Evolutionary conservation across 352 stramenopile genomes (phyloP).

Genomic region (Pythium dissotocum): DNA sequence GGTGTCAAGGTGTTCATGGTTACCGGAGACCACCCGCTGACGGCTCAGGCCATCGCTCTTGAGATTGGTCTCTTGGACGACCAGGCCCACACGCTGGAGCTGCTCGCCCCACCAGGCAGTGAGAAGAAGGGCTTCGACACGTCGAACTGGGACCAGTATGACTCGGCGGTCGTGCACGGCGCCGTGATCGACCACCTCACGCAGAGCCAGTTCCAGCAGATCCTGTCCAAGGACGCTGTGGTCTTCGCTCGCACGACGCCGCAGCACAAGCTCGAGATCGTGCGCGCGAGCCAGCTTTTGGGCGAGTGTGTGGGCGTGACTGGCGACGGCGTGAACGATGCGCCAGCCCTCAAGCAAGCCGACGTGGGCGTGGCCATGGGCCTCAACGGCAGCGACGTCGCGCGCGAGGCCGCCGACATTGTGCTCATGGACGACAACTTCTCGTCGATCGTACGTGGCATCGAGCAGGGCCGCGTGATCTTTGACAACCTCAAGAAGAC

Average conservation of each 20-base stretch:
- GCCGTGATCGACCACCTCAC: conserved; percentile 34
- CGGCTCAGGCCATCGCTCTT: conserved; percentile 80
- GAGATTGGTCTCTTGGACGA: conserved; percentile 83
- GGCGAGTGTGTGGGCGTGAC: conserved; percentile 64
- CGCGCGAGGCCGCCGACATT: conserved; percentile 93
- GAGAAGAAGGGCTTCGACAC: conserved; percentile 13
- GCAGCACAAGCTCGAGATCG: conserved; percentile 87
- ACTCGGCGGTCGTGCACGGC: conserved; percentile 70
- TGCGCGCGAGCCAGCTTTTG: conserved; percentile 49
- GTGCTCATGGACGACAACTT: conserved; percentile 96
- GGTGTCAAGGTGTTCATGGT: conserved; percentile 93
- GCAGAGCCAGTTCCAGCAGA: conserved; percentile 34
- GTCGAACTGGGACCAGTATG: conserved; percentile 8
- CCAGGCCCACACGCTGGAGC: conserved; percentile 39
- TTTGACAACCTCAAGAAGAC: conserved; percentile 93
- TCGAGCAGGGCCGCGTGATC: conserved; percentile 57
- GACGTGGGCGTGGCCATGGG: conserved; percentile 98
- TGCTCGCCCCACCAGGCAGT: conserved; percentile 17
- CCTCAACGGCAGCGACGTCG: conserved; percentile 93
- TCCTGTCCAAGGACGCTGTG: conserved; percentile 55
- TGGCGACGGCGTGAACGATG: conserved; percentile 80
- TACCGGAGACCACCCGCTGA: conserved; percentile 89
- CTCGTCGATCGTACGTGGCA: conserved; percentile 89
- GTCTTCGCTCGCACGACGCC: conserved; percentile 95
- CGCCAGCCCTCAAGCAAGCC: conserved; percentile 67